These are phyloP conservation scores for Beauveria australis DNA, from an alignment of 2,329 filamentous ascomycete species.

Conservation along the genomic window DNA sequence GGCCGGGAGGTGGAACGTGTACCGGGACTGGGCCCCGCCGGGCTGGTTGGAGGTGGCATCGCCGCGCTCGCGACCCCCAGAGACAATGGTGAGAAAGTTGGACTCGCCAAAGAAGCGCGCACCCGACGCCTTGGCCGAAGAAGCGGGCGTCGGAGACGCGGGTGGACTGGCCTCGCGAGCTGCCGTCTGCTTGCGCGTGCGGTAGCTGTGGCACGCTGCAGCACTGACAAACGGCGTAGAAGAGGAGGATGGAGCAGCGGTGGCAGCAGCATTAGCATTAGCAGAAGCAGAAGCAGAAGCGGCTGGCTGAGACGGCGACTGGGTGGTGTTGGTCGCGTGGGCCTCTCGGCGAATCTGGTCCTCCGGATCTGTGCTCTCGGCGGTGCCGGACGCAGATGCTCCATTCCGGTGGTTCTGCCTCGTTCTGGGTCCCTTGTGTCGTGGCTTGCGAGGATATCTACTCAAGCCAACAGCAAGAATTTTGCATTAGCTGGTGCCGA, in stretches of 20 bases:
- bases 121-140: constrained; percentile 17
- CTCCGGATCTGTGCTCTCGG: constrained; percentile 5
- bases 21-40: constrained; percentile 13
- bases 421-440: constrained; percentile 7
- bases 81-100: constrained; percentile 29
- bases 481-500: neutral
- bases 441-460: constrained; percentile 11
- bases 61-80: constrained; percentile 13
- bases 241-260: neutral
- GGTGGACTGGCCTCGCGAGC: constrained; percentile 4
- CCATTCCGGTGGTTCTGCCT: neutral
- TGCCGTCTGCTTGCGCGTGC: constrained; percentile 7
- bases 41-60: constrained; percentile 14
- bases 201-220: constrained; percentile 2
- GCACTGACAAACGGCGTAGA: neutral
- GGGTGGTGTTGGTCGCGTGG: neutral
- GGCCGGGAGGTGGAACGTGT: constrained; percentile 23
- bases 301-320: neutral
- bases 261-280: neutral
- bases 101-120: constrained; percentile 31
- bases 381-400: neutral
- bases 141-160: constrained; percentile 6
- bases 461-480: neutral
- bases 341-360: constrained; percentile 3
- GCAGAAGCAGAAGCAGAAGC: too few species aligned